phyloP scores from a whole-genome alignment of 768 basidiomycete genomes.

The Suillus weaverae region DNA sequence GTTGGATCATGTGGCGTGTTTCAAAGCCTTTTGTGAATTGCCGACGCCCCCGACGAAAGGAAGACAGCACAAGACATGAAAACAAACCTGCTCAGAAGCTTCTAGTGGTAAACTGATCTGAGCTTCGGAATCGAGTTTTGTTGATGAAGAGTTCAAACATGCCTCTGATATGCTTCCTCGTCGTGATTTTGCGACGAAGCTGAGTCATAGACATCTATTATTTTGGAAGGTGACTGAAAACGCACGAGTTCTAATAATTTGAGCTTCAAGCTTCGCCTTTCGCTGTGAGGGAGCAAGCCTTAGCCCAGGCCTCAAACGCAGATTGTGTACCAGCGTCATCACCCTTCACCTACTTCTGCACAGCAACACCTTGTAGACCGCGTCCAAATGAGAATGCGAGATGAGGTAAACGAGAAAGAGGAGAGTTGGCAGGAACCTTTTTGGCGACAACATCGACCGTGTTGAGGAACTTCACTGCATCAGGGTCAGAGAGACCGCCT shows the following conservation, averaged over 20 bases:
- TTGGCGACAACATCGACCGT: constrained; percentile 41
- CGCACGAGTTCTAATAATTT: not conserved
- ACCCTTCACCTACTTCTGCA: constrained; percentile 46
- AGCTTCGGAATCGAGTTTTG: not conserved
- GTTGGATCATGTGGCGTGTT: not conserved
- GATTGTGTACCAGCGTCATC: constrained; percentile 42
- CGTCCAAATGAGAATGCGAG: constrained; percentile 52
- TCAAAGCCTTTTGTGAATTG: not conserved
- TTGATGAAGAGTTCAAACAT: not conserved
- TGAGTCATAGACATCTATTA: not conserved
- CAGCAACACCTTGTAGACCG: constrained; percentile 50
- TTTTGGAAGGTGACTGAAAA: not conserved
- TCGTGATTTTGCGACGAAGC: not conserved
- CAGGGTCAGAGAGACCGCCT: constrained; percentile 46
- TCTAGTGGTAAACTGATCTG: not conserved
- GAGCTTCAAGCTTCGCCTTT: constrained; percentile 30
- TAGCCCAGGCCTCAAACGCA: constrained; percentile 43
- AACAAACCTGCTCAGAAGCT: not conserved
- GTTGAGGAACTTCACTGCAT: constrained; percentile 42
- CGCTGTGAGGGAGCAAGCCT: constrained; percentile 43
- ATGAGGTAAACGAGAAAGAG: constrained; percentile 41
- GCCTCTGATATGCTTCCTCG: not conserved
- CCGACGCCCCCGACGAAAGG: not conserved
- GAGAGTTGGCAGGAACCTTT: constrained; percentile 31
- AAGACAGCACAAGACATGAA: not conserved